These are phyloP conservation scores for Candida arabinofermentans DNA, from an alignment of 805 yeast genomes.

Conservation along the genomic window DNA sequence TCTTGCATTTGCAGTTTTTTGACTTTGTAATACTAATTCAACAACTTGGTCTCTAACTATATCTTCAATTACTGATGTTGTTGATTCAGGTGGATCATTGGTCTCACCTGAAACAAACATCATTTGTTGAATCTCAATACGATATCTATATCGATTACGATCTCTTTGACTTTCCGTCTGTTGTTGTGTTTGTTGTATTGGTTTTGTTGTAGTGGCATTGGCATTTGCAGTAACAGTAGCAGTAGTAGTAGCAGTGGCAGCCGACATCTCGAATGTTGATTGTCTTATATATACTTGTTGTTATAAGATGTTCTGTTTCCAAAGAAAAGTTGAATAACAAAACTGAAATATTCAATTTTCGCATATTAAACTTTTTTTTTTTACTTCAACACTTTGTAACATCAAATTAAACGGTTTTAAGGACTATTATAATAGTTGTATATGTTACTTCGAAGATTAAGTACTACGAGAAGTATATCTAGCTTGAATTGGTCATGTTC, in stretches of 20 bases:
- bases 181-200: background rate
- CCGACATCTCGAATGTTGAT: too few species aligned
- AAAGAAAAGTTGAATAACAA: too few species aligned
- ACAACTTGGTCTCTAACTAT: conserved; percentile 93
- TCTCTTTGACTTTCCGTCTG: conserved; percentile 10
- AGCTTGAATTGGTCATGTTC: conserved; percentile 37
- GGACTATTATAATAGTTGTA: too few species aligned
- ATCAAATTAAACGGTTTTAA: too few species aligned
- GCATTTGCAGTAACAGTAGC: background rate
- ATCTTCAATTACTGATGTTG: conserved; percentile 91
- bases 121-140: conserved; percentile 96
- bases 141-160: conserved; percentile 60
- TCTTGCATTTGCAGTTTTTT: conserved; percentile 69
- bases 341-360: too few species aligned
- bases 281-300: background rate
- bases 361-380: too few species aligned
- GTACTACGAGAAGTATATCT: background rate
- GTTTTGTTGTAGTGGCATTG: background rate
- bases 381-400: too few species aligned
- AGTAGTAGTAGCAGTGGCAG: background rate
- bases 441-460: too few species aligned
- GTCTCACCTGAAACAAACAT: conserved; percentile 98
- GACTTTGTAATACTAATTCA: conserved; percentile 72
- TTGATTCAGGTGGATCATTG: conserved; percentile 88
- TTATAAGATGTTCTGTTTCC: background rate